These are phyloP conservation scores for Nicotiana rustica DNA, from an alignment of 305 asterid species.

Conservation along the genomic window DNA sequence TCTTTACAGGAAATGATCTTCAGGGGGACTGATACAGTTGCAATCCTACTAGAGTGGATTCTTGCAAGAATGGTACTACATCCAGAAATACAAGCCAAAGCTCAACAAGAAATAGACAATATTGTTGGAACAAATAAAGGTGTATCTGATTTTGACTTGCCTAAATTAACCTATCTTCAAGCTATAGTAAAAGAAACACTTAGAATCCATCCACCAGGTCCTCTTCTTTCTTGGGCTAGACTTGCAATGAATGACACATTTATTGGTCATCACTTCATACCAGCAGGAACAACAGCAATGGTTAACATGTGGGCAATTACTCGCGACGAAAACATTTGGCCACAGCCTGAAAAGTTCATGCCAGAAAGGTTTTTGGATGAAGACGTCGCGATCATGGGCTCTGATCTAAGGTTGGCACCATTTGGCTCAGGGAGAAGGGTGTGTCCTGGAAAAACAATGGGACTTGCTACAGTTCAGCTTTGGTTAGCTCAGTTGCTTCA, in stretches of 20 bases:
- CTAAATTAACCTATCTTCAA: constrained; percentile 61
- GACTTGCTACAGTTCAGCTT: constrained; percentile 76
- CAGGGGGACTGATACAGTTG: constrained; percentile 79
- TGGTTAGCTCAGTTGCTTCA: constrained; percentile 81
- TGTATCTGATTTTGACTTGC: constrained; percentile 61
- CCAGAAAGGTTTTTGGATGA: constrained; percentile 75
- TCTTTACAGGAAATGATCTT: constrained; percentile 74
- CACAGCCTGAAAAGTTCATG: constrained; percentile 54
- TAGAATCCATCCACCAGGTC: constrained; percentile 85
- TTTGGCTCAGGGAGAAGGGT: constrained; percentile 83
- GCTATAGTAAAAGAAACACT: constrained; percentile 83
- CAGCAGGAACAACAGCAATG: constrained; percentile 85
- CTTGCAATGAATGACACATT: constrained; percentile 66
- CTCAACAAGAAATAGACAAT: constrained; percentile 60
- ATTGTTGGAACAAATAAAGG: constrained; percentile 43
- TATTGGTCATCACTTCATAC: constrained; percentile 64
- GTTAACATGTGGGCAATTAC: constrained; percentile 94
- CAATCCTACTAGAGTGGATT: constrained; percentile 79
- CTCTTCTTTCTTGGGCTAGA: constrained; percentile 90
- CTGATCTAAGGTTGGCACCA: constrained; percentile 76
- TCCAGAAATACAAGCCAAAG: constrained; percentile 68
- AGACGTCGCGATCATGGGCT: constrained; percentile 71
- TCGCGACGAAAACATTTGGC: constrained; percentile 64
- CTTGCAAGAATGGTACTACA: constrained; percentile 84
- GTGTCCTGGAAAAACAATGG: constrained; percentile 82